phyloP scores from a whole-genome alignment of 1,139 yeast species.

The Saccharomyces pastorianus region DNA sequence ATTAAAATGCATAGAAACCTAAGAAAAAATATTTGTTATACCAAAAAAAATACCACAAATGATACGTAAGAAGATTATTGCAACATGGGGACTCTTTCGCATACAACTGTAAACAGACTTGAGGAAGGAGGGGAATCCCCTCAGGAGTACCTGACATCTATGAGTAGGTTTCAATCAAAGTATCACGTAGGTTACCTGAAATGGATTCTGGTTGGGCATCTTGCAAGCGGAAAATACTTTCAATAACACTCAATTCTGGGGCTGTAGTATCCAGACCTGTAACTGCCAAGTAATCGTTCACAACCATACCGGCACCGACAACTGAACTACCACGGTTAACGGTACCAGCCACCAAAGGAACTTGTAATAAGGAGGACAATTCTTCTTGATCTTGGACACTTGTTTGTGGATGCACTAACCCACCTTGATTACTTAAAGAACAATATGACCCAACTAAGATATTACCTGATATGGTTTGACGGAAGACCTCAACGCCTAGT shows the following conservation, averaged over 20 bases:
- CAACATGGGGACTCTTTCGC: background rate
- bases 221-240: conserved; percentile 87
- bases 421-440: conserved; percentile 93
- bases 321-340: conserved; percentile 96
- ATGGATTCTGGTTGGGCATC: conserved; percentile 84
- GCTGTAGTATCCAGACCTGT: conserved; percentile 97
- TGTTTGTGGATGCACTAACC: conserved; percentile 96
- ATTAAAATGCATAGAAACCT: conserved; percentile 1
- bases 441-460: conserved; percentile 96
- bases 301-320: conserved; percentile 98
- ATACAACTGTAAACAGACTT: background rate
- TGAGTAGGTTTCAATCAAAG: conserved; percentile 78
- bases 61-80: background rate
- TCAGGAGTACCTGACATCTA: conserved; percentile 12
- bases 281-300: conserved; percentile 96
- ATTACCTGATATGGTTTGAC: conserved; percentile 97
- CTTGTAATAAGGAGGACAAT: conserved; percentile 87
- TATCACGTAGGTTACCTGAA: conserved; percentile 77
- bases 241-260: conserved; percentile 93
- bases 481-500: conserved; percentile 97
- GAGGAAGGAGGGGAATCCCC: background rate
- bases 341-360: conserved; percentile 97
- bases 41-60: background rate
- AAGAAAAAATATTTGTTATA: background rate
- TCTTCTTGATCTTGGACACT: conserved; percentile 97